Evolutionary conservation across 768 basidiomycete genomes (phyloP).

Genomic region (Tricholoma sp.): DNA sequence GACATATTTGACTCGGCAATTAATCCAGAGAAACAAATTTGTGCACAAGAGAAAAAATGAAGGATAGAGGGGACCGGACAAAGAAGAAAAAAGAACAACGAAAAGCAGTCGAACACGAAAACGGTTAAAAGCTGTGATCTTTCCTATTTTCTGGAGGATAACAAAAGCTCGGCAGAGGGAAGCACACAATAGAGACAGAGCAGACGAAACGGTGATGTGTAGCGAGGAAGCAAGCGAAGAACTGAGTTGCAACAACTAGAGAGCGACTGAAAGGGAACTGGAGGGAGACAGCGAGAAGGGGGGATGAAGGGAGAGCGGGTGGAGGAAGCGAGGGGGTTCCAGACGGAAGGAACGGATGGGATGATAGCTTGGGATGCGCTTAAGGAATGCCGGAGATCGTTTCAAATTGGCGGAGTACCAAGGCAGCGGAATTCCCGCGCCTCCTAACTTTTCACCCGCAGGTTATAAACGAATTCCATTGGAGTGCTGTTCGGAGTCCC

Average conservation of each 20-base stretch:
- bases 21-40: constrained; percentile 3
- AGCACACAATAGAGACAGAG: constrained; percentile 17
- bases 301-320: constrained; percentile 8
- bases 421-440: constrained; percentile 31
- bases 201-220: constrained; percentile 13
- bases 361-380: background rate
- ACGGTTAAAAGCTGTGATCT: constrained; percentile 10
- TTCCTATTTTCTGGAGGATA: constrained; percentile 12
- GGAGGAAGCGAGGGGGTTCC: constrained; percentile 11
- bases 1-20: constrained; percentile 30
- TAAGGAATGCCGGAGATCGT: constrained; percentile 14
- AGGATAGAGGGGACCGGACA: constrained; percentile 3
- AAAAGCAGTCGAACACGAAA: constrained; percentile 4
- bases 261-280: constrained; percentile 28
- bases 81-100: background rate
- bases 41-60: background rate
- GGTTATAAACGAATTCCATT: constrained; percentile 12
- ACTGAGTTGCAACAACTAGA: constrained; percentile 33
- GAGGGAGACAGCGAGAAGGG: constrained; percentile 28
- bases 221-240: constrained; percentile 28
- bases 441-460: constrained; percentile 16
- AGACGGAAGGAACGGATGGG: constrained; percentile 8
- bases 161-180: constrained; percentile 14
- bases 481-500: no score
- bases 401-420: constrained; percentile 36